Conservation (phyloP, 1,139 yeast species). For the Candida labiduridarum region DNA sequence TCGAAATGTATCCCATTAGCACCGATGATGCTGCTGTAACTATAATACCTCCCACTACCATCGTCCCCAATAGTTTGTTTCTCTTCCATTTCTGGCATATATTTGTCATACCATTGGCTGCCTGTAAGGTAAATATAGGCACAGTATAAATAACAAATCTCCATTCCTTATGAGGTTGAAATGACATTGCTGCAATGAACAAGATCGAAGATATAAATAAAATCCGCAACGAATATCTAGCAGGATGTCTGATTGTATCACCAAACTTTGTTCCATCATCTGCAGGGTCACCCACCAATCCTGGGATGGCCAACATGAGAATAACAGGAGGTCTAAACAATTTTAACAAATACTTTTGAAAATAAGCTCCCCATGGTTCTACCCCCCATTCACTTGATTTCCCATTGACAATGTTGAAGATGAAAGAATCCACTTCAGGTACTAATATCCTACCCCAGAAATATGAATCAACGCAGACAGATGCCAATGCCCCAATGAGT, state of each 20-base stretch:
- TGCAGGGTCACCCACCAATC: conserved; percentile 45
- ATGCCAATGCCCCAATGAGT: conserved; percentile 50
- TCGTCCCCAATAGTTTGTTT: conserved; percentile 29
- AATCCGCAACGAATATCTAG: conserved; percentile 37
- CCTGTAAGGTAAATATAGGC: conserved; percentile 68
- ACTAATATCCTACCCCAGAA: conserved; percentile 65
- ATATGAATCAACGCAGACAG: conserved; percentile 65
- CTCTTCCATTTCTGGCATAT: conserved; percentile 37
- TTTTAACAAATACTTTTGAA: conserved; percentile 44
- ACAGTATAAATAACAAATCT: conserved; percentile 77
- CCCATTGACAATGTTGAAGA: conserved; percentile 74
- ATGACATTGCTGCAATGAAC: conserved; percentile 64
- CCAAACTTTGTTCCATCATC: conserved; percentile 22
- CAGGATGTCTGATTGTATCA: conserved; percentile 36
- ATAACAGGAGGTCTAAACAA: conserved; percentile 70
- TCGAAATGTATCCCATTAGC: conserved; percentile 62
- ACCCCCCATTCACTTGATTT: conserved; percentile 81
- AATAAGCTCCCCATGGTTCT: conserved; percentile 73
- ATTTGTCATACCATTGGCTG: conserved; percentile 63
- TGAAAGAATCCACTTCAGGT: conserved; percentile 77
- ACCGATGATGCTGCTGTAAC: conserved; percentile 46
- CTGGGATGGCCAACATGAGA: conserved; percentile 47
- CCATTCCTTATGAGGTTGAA: conserved; percentile 95
- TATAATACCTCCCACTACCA: conserved; percentile 30
- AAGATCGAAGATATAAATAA: conserved; percentile 46